A percentile compares a stretch with the other conserved stretches of the same genome.
These are phyloP conservation scores for Cladophialophora immunda DNA, from an alignment of 2,329 filamentous ascomycete genomes.

Conservation along the genomic window DNA sequence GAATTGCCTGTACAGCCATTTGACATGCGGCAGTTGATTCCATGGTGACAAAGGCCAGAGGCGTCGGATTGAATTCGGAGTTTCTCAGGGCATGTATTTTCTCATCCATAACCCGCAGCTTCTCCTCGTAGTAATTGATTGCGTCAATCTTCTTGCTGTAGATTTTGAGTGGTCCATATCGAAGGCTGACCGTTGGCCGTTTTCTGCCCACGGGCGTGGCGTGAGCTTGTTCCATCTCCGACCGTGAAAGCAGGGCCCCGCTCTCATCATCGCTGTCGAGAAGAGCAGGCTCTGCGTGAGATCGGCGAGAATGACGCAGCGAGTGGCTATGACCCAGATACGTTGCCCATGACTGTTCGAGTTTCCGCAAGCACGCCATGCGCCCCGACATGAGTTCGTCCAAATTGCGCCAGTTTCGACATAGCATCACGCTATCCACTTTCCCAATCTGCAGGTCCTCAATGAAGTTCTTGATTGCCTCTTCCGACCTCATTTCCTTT, in stretches of 20 bases:
- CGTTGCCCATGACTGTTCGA: constrained; percentile 86
- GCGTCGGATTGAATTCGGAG: constrained; percentile 78
- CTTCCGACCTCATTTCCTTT: constrained; percentile 77
- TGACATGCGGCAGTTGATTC: constrained; percentile 90
- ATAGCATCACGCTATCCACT: constrained; percentile 86
- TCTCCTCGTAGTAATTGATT: constrained; percentile 93
- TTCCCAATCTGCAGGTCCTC: constrained; percentile 88
- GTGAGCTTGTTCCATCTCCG: constrained; percentile 50
- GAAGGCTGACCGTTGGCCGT: constrained; percentile 75
- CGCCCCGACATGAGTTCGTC: constrained; percentile 77
- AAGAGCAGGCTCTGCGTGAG: constrained; percentile 49
- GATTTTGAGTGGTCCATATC: constrained; percentile 79
- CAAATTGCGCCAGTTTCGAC: constrained; percentile 83
- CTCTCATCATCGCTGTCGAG: constrained; percentile 65
- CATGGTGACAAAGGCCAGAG: constrained; percentile 96
- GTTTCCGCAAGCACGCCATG: constrained; percentile 69
- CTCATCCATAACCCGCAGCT: constrained; percentile 79
- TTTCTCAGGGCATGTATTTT: constrained; percentile 74
- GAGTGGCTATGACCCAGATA: constrained; percentile 65
- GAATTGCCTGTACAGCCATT: constrained; percentile 93
- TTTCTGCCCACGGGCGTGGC: constrained; percentile 55
- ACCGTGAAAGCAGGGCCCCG: constrained; percentile 64
- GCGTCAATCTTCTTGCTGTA: constrained; percentile 81
- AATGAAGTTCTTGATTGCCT: constrained; percentile 83
- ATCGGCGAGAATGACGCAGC: constrained; percentile 58